Conservation (phyloP, 2,329 filamentous ascomycete species). For the Cucurbitaria berberidis region DNA sequence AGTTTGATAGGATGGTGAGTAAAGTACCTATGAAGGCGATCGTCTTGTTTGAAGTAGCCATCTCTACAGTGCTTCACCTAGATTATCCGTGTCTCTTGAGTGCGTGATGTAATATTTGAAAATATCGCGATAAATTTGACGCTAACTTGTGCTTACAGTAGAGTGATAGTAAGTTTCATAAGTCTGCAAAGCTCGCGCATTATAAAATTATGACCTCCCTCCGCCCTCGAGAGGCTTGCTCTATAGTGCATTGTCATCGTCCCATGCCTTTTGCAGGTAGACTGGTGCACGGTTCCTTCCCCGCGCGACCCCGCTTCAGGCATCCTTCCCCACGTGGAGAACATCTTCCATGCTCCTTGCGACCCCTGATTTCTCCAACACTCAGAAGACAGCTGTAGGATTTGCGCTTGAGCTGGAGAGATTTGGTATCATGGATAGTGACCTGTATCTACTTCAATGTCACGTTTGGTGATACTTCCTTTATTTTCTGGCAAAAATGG, state of each 20-base stretch:
- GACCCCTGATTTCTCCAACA: not conserved
- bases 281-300: not conserved
- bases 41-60: constrained; percentile 28
- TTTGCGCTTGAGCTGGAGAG: not conserved
- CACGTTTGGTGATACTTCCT: not conserved
- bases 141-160: not conserved
- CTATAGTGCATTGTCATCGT: not conserved
- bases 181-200: not conserved
- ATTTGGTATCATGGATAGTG: not conserved
- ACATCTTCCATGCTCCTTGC: not conserved
- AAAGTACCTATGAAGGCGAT: constrained; percentile 33
- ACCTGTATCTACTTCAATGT: not conserved
- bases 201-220: not conserved
- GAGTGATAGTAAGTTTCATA: not conserved
- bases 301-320: not conserved
- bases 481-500: not conserved
- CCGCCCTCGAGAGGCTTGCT: not conserved
- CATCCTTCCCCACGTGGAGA: not conserved
- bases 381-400: not conserved
- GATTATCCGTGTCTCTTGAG: not conserved
- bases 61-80: constrained; percentile 1
- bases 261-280: not conserved
- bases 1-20: not conserved
- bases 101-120: not conserved
- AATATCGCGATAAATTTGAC: not conserved